Conservation (phyloP, 1,139 yeast species). For the Lodderomyces metapsilosis region DNA sequence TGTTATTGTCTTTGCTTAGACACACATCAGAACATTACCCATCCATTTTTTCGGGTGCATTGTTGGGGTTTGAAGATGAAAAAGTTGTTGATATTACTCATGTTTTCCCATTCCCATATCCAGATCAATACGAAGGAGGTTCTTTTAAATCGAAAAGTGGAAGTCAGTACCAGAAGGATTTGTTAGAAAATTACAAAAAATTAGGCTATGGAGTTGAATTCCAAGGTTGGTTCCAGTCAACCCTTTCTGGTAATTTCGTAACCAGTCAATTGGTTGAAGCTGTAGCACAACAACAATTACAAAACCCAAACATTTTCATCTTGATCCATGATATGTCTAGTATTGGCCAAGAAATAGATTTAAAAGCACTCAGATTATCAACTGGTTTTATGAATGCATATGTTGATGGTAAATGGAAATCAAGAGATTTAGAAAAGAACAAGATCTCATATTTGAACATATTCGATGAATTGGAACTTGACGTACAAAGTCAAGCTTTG, state of each 20-base stretch:
- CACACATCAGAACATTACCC: constrained; percentile 73
- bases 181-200: constrained; percentile 59
- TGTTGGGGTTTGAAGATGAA: constrained; percentile 72
- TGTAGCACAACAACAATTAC: constrained; percentile 62
- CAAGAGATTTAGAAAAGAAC: constrained; percentile 60
- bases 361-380: constrained; percentile 71
- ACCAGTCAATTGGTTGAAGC: constrained; percentile 66
- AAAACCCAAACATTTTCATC: constrained; percentile 64
- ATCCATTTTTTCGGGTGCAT: constrained; percentile 68
- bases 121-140: constrained; percentile 55
- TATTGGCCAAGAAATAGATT: constrained; percentile 60
- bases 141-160: constrained; percentile 60
- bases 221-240: constrained; percentile 81
- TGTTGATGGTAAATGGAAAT: constrained; percentile 60
- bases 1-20: constrained; percentile 67
- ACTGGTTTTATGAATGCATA: constrained; percentile 58
- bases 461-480: constrained; percentile 70
- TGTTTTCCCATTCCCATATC: constrained; percentile 61
- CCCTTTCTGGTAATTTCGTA: constrained; percentile 67
- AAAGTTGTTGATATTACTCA: constrained; percentile 55
- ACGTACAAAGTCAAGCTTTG: constrained; percentile 55
- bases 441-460: constrained; percentile 66
- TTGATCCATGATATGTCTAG: constrained; percentile 73
- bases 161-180: constrained; percentile 67
- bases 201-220: constrained; percentile 71